Conservation (phyloP, 148 eudicot genomes). For the Cornus suecica region DNA sequence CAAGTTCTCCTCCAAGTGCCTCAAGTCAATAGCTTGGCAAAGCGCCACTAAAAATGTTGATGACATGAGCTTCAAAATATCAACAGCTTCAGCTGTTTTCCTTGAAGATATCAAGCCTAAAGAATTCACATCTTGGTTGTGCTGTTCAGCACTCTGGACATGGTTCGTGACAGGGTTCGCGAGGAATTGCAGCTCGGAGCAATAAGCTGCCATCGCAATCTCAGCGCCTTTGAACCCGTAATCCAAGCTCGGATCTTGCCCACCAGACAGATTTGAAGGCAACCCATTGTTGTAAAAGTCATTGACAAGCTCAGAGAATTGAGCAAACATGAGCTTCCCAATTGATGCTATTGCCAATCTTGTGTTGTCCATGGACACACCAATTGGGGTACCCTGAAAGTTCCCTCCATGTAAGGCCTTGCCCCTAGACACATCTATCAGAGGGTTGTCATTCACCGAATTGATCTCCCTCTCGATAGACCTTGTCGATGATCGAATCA, state of each 20-base stretch:
- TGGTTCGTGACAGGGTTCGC: constrained; percentile 17
- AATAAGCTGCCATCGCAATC: constrained; percentile 16
- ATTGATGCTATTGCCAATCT: constrained; percentile 21
- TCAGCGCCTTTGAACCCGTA: constrained; percentile 18
- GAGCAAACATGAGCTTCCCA: constrained; percentile 26
- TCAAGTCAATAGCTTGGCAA: constrained; percentile 18
- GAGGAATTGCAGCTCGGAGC: constrained; percentile 10
- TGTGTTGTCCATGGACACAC: constrained; percentile 27
- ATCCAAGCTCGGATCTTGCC: constrained; percentile 14
- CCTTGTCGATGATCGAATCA: constrained; percentile 22
- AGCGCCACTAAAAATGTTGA: constrained; percentile 13
- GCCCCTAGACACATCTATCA: constrained; percentile 22
- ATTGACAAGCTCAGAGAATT: constrained; percentile 24
- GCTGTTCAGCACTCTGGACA: constrained; percentile 16
- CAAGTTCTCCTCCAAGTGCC: constrained; percentile 20
- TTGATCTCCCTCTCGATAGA: constrained; percentile 25
- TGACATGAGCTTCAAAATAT: constrained; percentile 12
- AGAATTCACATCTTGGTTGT: constrained; percentile 17
- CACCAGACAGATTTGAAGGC: constrained; percentile 19
- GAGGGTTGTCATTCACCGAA: constrained; percentile 24
- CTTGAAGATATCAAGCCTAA: constrained; percentile 15
- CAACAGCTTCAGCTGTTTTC: constrained; percentile 15
- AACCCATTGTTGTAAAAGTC: constrained; percentile 22
- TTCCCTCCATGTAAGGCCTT: constrained; percentile 27
- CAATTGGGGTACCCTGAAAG: constrained; percentile 27